Evolutionary conservation across 2,329 filamentous ascomycete genomes (phyloP), one percentile per base, ranked within the genome.

Genomic region (Huntiella omanensis): DNA sequence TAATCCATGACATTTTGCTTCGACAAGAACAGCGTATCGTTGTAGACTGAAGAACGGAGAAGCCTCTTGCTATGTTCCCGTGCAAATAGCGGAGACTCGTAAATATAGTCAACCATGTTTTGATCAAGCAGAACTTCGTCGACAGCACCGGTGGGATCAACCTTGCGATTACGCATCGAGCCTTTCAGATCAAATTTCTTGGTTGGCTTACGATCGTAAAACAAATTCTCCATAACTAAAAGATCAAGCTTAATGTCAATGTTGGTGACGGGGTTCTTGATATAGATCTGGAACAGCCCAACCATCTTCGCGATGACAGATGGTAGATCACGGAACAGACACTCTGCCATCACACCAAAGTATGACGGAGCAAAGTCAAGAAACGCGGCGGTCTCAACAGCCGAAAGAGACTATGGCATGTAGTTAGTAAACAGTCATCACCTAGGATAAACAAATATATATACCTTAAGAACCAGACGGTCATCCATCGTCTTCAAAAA

Each of bases 1-100:
- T 98, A 98, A 63, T 98, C 91, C 91, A 98, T 98, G 46, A 98
- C 91, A 55, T 96, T 91, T 58, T 96, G 88, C 35, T 86, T 77
- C 41, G 83, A 86, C 45, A 98, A 65, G 65, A 96, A 98, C 22
- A 98, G 68, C 1, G 92, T 98, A 59, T 98, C 92, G 58, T 98
- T 98, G 78, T 86, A 96, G 2, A 98, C 87, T 7, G 83, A 91
- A 45, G 83, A 83, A 51, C 85, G 77, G 32, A 98, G 73, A 10
- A 96, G 71, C 59, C 92, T 94, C 66, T 95, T 95, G 17, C 85
- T 88, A 62, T 98, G 88, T 60, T 98, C 91, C 40, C 92, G 77
- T 7, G 88, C 81, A 60, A 98, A 98, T 12, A 98, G 71, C 0
- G 91, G 92, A 2, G 84, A 92, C 59, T 98, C 91, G 56, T 94